phyloP scores from a whole-genome alignment of 257 asterid genomes.

The Scutellaria barbata region DNA sequence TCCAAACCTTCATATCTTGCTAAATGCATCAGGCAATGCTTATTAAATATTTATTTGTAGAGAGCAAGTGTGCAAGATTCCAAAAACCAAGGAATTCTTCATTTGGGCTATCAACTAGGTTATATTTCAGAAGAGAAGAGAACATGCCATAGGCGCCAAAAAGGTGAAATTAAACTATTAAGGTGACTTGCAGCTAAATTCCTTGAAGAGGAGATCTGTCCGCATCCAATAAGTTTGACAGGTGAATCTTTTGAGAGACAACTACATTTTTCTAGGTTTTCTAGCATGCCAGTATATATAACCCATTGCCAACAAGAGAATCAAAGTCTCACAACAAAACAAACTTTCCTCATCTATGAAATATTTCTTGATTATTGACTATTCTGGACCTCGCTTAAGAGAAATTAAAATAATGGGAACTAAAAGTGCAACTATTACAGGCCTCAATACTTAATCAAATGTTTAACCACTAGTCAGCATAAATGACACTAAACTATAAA shows the following conservation, averaged over 20 bases:
- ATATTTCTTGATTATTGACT: background rate
- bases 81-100: background rate
- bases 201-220: background rate
- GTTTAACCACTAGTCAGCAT: background rate
- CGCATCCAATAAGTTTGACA: background rate
- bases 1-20: background rate
- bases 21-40: background rate
- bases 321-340: background rate
- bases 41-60: background rate
- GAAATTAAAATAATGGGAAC: conserved; percentile 1
- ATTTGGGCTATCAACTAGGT: background rate
- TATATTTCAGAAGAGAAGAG: background rate
- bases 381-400: background rate
- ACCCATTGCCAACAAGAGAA: background rate
- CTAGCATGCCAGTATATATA: background rate
- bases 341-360: background rate
- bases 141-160: background rate
- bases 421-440: background rate
- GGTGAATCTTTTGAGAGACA: background rate
- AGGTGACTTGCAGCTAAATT: background rate
- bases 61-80: background rate
- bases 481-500: background rate
- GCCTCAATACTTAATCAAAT: background rate
- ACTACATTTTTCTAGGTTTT: background rate
- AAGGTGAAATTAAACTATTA: background rate